A percentile compares a stretch with the other conserved stretches of the same genome.
These are phyloP conservation scores for Thelonectria blattea DNA, from an alignment of 2,329 filamentous ascomycete species.

Conservation along the genomic window DNA sequence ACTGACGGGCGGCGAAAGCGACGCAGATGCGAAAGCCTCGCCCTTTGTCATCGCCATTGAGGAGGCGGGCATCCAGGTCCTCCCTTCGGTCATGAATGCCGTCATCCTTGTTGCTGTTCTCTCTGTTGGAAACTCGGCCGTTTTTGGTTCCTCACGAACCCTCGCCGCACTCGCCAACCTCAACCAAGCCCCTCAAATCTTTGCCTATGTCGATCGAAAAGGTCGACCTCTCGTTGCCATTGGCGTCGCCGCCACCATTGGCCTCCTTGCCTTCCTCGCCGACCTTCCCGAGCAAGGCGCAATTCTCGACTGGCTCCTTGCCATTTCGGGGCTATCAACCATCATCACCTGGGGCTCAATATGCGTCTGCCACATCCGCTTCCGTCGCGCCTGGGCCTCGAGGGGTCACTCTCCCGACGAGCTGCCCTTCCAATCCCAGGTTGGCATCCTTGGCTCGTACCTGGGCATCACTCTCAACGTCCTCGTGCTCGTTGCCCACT, in stretches of 20 bases:
- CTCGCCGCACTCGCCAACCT: constrained; percentile 90
- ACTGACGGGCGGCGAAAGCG: constrained; percentile 62
- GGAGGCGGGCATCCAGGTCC: constrained; percentile 78
- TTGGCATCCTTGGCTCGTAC: constrained; percentile 81
- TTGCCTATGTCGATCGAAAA: constrained; percentile 82
- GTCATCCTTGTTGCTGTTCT: constrained; percentile 91
- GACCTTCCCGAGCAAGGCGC: constrained; percentile 63
- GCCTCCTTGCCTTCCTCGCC: constrained; percentile 79
- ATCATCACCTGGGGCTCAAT: constrained; percentile 86
- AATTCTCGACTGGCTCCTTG: constrained; percentile 81
- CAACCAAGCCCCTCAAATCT: constrained; percentile 76
- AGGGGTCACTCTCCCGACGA: constrained; percentile 75
- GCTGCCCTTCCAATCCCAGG: constrained; percentile 80
- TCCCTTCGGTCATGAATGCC: constrained; percentile 92
- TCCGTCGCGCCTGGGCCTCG: constrained; percentile 77
- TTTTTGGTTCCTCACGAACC: constrained; percentile 90
- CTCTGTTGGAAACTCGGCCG: constrained; percentile 88
- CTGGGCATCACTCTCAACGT: constrained; percentile 77
- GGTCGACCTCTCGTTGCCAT: constrained; percentile 83
- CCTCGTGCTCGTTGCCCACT: constrained; percentile 80
- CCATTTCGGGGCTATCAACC: constrained; percentile 73
- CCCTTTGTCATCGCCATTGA: constrained; percentile 94
- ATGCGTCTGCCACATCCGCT: constrained; percentile 90
- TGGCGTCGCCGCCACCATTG: constrained; percentile 67
- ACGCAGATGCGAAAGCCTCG: constrained; percentile 75